Conservation (phyloP, 1,139 yeast genomes). For the Saccharomyces hybrid region DNA sequence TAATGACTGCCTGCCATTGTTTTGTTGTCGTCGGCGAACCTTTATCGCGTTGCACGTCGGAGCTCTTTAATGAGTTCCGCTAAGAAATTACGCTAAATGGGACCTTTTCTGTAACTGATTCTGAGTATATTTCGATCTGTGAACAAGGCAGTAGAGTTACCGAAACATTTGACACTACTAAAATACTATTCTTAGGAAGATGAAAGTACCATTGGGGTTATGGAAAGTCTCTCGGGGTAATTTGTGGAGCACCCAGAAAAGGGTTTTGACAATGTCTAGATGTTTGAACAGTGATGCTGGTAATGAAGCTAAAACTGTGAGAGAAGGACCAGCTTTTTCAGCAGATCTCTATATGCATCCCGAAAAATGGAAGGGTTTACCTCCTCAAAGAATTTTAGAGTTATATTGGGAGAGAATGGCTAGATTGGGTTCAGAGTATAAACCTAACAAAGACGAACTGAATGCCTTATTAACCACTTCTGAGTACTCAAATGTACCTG, state of each 20-base stretch:
- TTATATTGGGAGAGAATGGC: constrained; percentile 54
- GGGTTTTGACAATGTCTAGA: background rate
- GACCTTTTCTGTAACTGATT: background rate
- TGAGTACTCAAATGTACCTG: constrained; percentile 32
- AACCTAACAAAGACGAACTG: constrained; percentile 43
- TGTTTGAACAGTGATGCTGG: background rate
- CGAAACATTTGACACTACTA: background rate
- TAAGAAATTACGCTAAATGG: background rate
- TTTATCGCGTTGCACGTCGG: background rate
- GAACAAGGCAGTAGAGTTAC: background rate
- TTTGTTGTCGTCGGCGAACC: background rate
- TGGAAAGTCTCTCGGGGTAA: background rate
- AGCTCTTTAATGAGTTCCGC: background rate
- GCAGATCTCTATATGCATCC: constrained; percentile 38
- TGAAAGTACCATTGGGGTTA: background rate
- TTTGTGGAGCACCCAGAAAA: background rate
- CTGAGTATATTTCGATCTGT: background rate
- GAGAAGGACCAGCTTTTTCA: constrained; percentile 5
- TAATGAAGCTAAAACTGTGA: constrained; percentile 2
- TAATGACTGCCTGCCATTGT: background rate
- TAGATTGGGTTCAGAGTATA: constrained; percentile 49
- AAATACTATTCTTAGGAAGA: background rate
- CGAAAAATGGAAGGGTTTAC: constrained; percentile 60
- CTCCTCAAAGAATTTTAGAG: constrained; percentile 54
- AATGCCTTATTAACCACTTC: constrained; percentile 40